Base-by-base conservation (phyloP, 225 moss, liverwort and hornwort species). In the Sphagnum tenellum region DNA sequence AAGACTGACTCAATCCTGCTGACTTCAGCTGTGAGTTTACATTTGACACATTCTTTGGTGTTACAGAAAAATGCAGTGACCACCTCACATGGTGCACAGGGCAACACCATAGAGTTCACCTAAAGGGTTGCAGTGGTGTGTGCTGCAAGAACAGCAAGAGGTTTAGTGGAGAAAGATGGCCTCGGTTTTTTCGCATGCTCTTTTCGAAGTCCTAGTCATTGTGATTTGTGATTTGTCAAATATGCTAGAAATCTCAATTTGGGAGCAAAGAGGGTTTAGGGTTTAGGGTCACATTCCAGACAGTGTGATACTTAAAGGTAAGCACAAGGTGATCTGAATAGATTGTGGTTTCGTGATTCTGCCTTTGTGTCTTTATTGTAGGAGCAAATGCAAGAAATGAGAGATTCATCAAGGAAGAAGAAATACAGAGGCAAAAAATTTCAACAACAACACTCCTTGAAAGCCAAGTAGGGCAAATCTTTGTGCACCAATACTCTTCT, bases 81-180 rank as follows among this genome's bases (percentile, higher is more conserved):
- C 57, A 84, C 83, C 9, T 84, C 83, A 47, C 83, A 84, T 62
- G 63, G 72, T 8, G 80, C 83, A 47, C 83, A 84, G 61, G 83
- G 83, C 13, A 84, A 84, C 46, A 84, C 83, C 54, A 84, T 84
- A n/a, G 83, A 84, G 67, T 84, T 80, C 12, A 29, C 70, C 75
- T 51, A 80, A 47, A 55, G 83, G 83, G 12, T 48, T 80, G 62
- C 29, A 55, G 5, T 84, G 80, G 83, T 68, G 69, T 57, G 63
- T 77, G 57, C 68, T 80, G 44, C 72, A 77, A 67, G 80, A 70
- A 46, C 83, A 84, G 61, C 75, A 75, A 53, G 75, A 77, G 53
- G 57, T 68, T 8, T 80, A 84, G 49, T 84, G 83, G 83, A 64
- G 57, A 49, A 49, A 74, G 59, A 52, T 83, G 51, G 64, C 74